phyloP scores from a whole-genome alignment of 176 grass and related monocot species.

The Chrysopogon serrulatus region DNA sequence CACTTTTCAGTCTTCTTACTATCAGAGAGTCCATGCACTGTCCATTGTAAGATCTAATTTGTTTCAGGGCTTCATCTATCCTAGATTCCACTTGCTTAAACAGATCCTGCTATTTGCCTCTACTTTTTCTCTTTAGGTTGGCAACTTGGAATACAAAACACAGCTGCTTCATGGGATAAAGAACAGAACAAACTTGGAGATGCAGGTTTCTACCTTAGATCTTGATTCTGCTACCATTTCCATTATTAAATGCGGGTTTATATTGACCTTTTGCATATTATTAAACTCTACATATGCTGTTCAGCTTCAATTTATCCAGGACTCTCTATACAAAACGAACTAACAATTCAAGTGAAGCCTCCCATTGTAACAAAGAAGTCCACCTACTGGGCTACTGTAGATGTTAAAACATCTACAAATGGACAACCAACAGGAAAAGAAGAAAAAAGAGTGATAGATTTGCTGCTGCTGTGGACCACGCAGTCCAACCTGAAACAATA shows the following conservation, averaged over 20 bases:
- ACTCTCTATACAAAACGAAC: conserved; percentile 76
- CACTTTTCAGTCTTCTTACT: too few relatives aligned
- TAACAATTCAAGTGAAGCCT: conserved; percentile 79
- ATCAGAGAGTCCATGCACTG: background rate
- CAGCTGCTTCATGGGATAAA: conserved; percentile 74
- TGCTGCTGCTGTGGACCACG: conserved; percentile 24
- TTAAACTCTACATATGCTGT: background rate
- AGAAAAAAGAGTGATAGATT: conserved; percentile 58
- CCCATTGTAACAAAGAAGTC: conserved; percentile 40
- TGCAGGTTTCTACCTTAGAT: conserved; percentile 37
- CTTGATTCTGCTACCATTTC: conserved; percentile 1
- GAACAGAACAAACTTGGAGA: conserved; percentile 92
- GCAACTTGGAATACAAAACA: conserved; percentile 89
- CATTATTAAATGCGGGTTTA: background rate
- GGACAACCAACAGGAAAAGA: conserved; percentile 42
- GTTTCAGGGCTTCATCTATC: background rate
- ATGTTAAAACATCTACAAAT: conserved; percentile 43
- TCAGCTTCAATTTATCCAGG: conserved; percentile 43
- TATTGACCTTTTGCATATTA: background rate
- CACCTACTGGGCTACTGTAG: conserved; percentile 41
- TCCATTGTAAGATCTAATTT: too few relatives aligned
- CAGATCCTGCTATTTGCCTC: background rate
- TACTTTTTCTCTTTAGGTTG: conserved; percentile 56
- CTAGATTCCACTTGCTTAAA: background rate
- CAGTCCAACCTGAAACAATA: conserved; percentile 45